phyloP scores from a whole-genome alignment of 305 asterid genomes.

The Nicotiana rustica region DNA sequence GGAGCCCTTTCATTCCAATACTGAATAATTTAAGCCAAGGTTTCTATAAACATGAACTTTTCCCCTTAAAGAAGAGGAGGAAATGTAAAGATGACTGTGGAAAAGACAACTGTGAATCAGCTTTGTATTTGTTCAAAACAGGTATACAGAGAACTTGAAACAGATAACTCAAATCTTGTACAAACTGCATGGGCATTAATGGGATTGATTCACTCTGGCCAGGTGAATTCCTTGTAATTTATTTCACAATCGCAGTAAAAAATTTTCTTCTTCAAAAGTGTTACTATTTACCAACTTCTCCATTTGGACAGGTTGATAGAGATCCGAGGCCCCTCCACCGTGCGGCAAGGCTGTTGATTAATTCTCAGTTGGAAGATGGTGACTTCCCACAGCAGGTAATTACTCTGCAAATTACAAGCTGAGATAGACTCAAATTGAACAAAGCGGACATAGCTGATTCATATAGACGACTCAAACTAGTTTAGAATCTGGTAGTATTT shows the following conservation, averaged over 20 bases:
- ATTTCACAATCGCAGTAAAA: background rate
- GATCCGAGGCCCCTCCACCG: constrained; percentile 77
- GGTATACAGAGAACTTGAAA: constrained; percentile 44
- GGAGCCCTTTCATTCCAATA: background rate
- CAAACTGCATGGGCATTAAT: constrained; percentile 96
- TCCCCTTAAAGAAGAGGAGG: background rate
- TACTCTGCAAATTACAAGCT: background rate
- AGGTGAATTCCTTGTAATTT: constrained; percentile 51
- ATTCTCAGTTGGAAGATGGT: constrained; percentile 85
- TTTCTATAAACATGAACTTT: background rate
- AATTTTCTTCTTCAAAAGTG: background rate
- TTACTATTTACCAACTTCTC: background rate
- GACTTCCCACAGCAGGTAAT: constrained; percentile 95
- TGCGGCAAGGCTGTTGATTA: constrained; percentile 84
- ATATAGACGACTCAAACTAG: too few species aligned
- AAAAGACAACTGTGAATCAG: background rate
- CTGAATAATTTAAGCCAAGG: background rate
- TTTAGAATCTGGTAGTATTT: too few species aligned
- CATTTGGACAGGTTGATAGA: constrained; percentile 54
- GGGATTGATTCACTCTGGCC: constrained; percentile 91
- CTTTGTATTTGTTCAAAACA: background rate
- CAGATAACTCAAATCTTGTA: constrained; percentile 75
- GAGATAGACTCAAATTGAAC: too few species aligned
- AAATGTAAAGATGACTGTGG: background rate
- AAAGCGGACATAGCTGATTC: too few species aligned